Base-by-base conservation (phyloP, 345 rosid species). In the Passiflora organensis region DNA sequence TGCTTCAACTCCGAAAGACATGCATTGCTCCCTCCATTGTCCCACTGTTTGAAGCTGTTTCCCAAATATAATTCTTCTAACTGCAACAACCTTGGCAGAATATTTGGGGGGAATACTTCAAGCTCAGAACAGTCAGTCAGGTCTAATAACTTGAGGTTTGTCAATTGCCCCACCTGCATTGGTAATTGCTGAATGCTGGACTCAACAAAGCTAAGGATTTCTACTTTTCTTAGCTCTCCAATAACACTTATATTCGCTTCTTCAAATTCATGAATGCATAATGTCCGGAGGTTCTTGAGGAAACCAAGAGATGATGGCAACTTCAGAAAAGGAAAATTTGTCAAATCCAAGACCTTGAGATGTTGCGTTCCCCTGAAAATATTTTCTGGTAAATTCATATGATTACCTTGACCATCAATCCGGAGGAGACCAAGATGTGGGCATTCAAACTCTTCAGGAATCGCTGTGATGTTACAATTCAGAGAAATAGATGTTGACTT, bases 11-110 rank as follows among this genome's bases (percentile, higher is more conserved):
- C 75, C 11, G 0, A 22, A 5, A 74, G 48, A 36, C 59, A 61
- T 6, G 65, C 72, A 53, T 48, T 69, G 0, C 22, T 28, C 13
- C 1, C 22, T 11, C 42, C 54, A 22, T 1, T 8, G 1, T 62
- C 72, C 78, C 78, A 74, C 1, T 25, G 16, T n/a, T 21, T 21
- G 34, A 57, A 60, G 45, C 55, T 55, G 4, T 44, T 17, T 2
- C 34, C 39, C 51, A 70, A 38, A n/a, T 15, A 23, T 6, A 75
- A 42, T 1, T 70, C 79, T 24, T 75, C 76, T 37, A 75, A 36
- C 2, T 2, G 16, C 1, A 43, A 14, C 42, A 75, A 36, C 0
- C 47, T 34, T 36, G 59, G 23, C 10, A 75, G 13, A 1, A 70
- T 51, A 53, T 43, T 41, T 5, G 76, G 67, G 1, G 43, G 18